These are phyloP conservation scores for Gracilariopsis chorda DNA, from an alignment of 23 red algal species.

Conservation along the genomic window DNA sequence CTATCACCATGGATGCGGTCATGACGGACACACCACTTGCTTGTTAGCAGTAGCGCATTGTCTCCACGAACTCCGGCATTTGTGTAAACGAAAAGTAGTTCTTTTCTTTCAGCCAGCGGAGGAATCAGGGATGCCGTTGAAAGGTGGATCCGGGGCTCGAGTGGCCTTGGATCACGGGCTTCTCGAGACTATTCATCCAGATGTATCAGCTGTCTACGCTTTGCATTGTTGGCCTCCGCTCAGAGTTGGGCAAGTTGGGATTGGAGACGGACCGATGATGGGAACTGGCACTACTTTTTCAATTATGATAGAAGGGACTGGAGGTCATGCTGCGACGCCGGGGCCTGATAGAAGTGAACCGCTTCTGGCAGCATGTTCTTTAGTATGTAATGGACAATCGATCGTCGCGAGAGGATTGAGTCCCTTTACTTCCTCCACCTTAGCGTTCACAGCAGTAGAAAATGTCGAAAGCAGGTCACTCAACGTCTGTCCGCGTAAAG, in stretches of 20 bases:
- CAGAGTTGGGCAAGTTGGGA: not conserved
- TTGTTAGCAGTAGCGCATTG: not conserved
- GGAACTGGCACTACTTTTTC: not conserved
- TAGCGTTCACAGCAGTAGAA: not conserved
- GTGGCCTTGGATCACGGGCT: not conserved
- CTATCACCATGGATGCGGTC: conserved; percentile 26
- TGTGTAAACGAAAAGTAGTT: not conserved
- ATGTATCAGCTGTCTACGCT: conserved; percentile 3
- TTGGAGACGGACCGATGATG: conserved; percentile 10
- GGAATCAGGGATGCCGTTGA: not conserved
- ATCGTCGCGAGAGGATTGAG: not conserved
- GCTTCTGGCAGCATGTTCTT: not conserved
- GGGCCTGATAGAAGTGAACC: not conserved
- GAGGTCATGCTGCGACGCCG: conserved; percentile 14
- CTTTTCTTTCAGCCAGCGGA: conserved; percentile 42
- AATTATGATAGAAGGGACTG: not conserved
- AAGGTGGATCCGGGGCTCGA: not conserved
- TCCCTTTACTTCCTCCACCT: not conserved
- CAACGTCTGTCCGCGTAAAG: not conserved
- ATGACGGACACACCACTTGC: conserved; percentile 26
- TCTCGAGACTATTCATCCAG: not conserved
- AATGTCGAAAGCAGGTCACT: not conserved
- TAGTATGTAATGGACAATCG: not conserved
- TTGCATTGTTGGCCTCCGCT: conserved; percentile 6
- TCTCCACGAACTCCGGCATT: not conserved